Percentiles rank a stretch among this genome's conserved stretches.
phyloP scores from a whole-genome alignment of 164 flowering plant genomes.

The Berberis vulgaris region DNA sequence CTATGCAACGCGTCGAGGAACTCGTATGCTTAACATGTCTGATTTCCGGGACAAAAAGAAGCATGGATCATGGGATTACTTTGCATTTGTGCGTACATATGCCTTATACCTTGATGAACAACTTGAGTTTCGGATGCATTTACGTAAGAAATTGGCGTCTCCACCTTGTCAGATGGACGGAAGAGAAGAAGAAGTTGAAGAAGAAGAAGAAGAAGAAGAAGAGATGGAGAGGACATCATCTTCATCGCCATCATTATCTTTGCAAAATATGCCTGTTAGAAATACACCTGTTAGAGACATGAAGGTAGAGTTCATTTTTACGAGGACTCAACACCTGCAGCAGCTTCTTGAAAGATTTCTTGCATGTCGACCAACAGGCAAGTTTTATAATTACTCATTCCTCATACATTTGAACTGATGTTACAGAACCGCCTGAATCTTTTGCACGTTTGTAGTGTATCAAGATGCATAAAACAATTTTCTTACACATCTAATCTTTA shows the following conservation, averaged over 20 bases:
- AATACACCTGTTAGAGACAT: constrained; percentile 44
- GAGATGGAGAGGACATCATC: not conserved
- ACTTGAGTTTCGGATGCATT: constrained; percentile 64
- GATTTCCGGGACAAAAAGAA: constrained; percentile 68
- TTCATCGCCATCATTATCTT: not conserved
- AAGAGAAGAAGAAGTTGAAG: constrained; percentile 16
- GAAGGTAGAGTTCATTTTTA: constrained; percentile 39
- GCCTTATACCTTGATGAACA: constrained; percentile 70
- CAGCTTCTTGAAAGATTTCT: constrained; percentile 78
- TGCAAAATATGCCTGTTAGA: not conserved
- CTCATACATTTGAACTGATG: too few species aligned
- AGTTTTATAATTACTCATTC: not conserved
- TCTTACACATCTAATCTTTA: too few species aligned
- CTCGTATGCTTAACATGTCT: constrained; percentile 70
- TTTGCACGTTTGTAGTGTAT: too few species aligned
- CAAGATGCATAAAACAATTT: too few species aligned
- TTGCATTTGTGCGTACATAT: constrained; percentile 70
- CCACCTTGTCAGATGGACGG: too few species aligned
- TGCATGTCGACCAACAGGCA: constrained; percentile 83
- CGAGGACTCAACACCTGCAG: constrained; percentile 49
- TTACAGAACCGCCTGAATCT: too few species aligned
- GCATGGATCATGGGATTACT: constrained; percentile 78
- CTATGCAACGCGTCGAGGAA: constrained; percentile 71
- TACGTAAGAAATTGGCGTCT: too few species aligned
- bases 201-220: constrained; percentile 31